Evolutionary conservation across 2,329 filamentous ascomycete genomes (phyloP).

Genomic region (Pyrenophora graminea): DNA sequence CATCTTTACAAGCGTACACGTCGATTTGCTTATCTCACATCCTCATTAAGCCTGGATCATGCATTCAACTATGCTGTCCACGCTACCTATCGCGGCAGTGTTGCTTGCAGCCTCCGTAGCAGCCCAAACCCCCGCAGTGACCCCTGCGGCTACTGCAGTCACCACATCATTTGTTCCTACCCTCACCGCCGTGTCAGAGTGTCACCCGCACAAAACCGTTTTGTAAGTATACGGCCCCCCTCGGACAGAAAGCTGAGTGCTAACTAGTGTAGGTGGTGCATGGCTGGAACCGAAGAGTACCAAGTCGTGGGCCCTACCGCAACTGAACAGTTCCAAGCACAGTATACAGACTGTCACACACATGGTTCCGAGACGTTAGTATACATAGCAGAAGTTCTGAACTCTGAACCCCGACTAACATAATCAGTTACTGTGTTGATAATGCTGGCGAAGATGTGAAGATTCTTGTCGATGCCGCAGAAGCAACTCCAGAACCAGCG

Average conservation of each 20-base stretch:
- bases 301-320: conserved; percentile 57
- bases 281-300: conserved; percentile 50
- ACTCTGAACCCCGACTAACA: conserved; percentile 5
- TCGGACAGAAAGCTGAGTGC: background rate
- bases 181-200: conserved; percentile 57
- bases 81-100: conserved; percentile 5
- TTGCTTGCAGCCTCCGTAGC: conserved; percentile 14
- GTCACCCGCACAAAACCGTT: conserved; percentile 54
- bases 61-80: conserved; percentile 9
- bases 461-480: conserved; percentile 50
- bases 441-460: conserved; percentile 65
- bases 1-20: background rate
- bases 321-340: conserved; percentile 60
- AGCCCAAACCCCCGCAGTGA: conserved; percentile 23
- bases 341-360: conserved; percentile 68
- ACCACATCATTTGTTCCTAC: conserved; percentile 19
- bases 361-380: conserved; percentile 64
- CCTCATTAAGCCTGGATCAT: conserved; percentile 1
- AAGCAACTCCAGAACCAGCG: conserved; percentile 20
- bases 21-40: background rate
- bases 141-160: conserved; percentile 3
- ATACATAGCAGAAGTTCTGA: background rate
- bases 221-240: conserved; percentile 43
- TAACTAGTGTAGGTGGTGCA: conserved; percentile 48
- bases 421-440: conserved; percentile 63